Conservation (phyloP, 805 yeast genomes). For the Spathaspora passalidarum region DNA sequence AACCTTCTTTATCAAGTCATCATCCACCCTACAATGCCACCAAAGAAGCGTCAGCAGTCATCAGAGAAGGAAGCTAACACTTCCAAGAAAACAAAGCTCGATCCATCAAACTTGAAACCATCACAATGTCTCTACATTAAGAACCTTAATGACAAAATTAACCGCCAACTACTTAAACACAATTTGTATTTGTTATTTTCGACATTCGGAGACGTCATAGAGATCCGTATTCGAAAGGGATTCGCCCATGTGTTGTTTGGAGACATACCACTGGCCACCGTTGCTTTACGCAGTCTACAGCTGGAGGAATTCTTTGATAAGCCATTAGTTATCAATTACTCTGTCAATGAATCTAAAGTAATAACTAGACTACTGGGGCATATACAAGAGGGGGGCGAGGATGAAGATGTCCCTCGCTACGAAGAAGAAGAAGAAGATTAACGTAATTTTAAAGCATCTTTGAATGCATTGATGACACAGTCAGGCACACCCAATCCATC, state of each 20-base stretch:
- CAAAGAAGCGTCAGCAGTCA: neutral
- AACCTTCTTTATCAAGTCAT: too few species aligned
- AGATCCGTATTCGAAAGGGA: slow-evolving; percentile 48
- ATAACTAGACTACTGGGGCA: slow-evolving; percentile 10
- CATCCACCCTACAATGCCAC: too few species aligned
- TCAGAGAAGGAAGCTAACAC: neutral
- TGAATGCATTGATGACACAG: slow-evolving; percentile 63
- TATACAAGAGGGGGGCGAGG: neutral
- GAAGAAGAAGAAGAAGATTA: slow-evolving; percentile 4
- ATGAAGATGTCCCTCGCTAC: slow-evolving; percentile 7
- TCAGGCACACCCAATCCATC: slow-evolving; percentile 90
- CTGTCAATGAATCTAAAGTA: slow-evolving; percentile 24
- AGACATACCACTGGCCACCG: slow-evolving; percentile 46
- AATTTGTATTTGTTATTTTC: slow-evolving; percentile 58
- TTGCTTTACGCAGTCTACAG: slow-evolving; percentile 49
- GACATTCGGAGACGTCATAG: slow-evolving; percentile 63
- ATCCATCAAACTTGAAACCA: slow-evolving; percentile 8
- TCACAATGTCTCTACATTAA: slow-evolving; percentile 54
- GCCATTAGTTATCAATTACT: slow-evolving; percentile 40
- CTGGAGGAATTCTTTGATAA: slow-evolving; percentile 53
- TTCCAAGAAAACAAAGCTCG: slow-evolving; percentile 9
- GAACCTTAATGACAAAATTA: slow-evolving; percentile 58
- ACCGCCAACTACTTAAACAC: slow-evolving; percentile 42
- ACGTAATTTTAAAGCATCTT: slow-evolving; percentile 42
- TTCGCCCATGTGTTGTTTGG: slow-evolving; percentile 64